Percentiles rank a stretch among this genome's conserved stretches.
These are phyloP conservation scores for Eucalyptus virginea DNA, from an alignment of 345 rosid genomes.

Conservation along the genomic window DNA sequence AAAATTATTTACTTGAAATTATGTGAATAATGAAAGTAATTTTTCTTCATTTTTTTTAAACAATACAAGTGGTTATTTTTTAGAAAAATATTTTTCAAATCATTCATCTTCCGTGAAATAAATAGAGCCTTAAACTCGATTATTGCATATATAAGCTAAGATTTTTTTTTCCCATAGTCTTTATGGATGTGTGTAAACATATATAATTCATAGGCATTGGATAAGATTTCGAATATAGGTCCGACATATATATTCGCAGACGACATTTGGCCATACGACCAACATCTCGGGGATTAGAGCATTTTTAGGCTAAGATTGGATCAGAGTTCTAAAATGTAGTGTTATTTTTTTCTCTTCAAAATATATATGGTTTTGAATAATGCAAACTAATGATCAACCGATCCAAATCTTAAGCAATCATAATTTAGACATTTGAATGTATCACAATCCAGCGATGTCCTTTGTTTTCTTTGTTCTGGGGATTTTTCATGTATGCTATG, in stretches of 20 bases:
- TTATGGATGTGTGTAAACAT: not conserved
- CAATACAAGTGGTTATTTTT: fast-evolving
- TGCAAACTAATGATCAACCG: not conserved
- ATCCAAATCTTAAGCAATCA: not conserved
- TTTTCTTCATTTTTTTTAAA: too few relatives aligned
- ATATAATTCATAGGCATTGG: not conserved
- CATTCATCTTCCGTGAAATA: fast-evolving
- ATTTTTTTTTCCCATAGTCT: not conserved
- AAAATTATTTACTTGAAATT: too few relatives aligned
- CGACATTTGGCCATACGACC: not conserved
- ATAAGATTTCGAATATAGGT: not conserved
- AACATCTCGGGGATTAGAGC: not conserved
- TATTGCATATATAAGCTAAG: not conserved
- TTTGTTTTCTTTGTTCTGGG: not conserved
- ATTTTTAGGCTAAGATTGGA: not conserved
- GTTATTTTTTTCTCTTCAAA: not conserved
- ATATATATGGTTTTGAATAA: not conserved
- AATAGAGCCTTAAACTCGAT: not conserved
- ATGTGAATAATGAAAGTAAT: too few relatives aligned
- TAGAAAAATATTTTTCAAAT: not conserved
- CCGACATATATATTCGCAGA: not conserved
- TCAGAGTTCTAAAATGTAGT: not conserved
- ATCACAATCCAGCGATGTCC: not conserved
- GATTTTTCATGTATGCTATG: not conserved
- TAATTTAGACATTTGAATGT: not conserved